These are phyloP conservation scores for Hypomyces rosellus DNA, from an alignment of 2,329 filamentous ascomycete genomes.

Conservation along the genomic window DNA sequence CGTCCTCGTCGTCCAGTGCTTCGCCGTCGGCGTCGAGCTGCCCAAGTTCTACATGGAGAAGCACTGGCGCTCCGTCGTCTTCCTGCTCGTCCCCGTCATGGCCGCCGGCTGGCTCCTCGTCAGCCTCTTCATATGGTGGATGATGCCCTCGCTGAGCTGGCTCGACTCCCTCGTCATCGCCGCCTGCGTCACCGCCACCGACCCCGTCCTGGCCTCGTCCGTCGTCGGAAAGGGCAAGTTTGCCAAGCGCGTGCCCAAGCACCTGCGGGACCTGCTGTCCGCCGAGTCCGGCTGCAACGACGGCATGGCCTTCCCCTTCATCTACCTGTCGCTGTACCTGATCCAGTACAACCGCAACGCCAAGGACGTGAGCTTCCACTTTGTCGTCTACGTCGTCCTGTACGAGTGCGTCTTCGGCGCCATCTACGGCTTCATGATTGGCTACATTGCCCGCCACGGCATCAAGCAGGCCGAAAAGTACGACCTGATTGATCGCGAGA, in stretches of 20 bases:
- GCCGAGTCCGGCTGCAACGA: slow-evolving; percentile 98
- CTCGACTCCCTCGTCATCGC: slow-evolving; percentile 81
- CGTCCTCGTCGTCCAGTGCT: slow-evolving; percentile 86
- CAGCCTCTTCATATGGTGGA: slow-evolving; percentile 91
- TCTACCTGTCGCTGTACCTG: slow-evolving; percentile 87
- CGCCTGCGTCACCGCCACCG: slow-evolving; percentile 93
- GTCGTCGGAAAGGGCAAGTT: slow-evolving; percentile 99
- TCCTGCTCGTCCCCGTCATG: slow-evolving; percentile 93
- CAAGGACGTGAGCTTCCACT: slow-evolving; percentile 68
- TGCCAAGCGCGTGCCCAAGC: slow-evolving; percentile 92
- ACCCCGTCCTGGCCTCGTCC: slow-evolving; percentile 93
- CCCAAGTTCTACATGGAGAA: slow-evolving; percentile 95
- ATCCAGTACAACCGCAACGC: slow-evolving; percentile 72
- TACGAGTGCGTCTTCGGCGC: slow-evolving; percentile 96
- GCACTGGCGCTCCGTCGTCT: slow-evolving; percentile 88
- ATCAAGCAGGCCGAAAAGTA: slow-evolving; percentile 82
- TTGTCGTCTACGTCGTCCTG: slow-evolving; percentile 81
- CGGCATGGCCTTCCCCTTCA: slow-evolving; percentile 98
- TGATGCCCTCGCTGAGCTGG: slow-evolving; percentile 74
- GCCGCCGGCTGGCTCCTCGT: slow-evolving; percentile 91
- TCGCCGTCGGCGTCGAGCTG: slow-evolving; percentile 84
- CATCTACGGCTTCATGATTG: slow-evolving; percentile 78
- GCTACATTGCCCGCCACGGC: slow-evolving; percentile 83
- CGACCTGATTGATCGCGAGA: slow-evolving; percentile 89
- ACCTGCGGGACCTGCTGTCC: slow-evolving; percentile 89